Conservation (phyloP, 2,329 filamentous ascomycete genomes). For the Leptoxyphium fumago region DNA sequence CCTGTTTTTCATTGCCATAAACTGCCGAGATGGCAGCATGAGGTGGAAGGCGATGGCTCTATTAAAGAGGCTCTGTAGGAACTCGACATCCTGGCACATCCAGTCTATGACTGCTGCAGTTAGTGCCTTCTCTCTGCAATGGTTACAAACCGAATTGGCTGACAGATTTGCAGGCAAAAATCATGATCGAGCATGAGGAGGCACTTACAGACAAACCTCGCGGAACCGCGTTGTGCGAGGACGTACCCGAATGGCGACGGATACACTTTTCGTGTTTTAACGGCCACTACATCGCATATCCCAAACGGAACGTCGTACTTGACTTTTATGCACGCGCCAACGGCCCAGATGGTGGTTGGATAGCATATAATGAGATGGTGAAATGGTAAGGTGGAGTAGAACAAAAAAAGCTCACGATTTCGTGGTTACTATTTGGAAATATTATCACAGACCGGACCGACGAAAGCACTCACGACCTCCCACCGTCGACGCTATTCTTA, state of each 20-base stretch:
- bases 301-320: conserved; percentile 8
- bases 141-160: too few relatives aligned
- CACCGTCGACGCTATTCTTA: neutral
- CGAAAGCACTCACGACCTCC: too few relatives aligned
- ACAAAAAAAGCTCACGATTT: too few relatives aligned
- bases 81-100: conserved; percentile 15
- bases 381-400: conserved; percentile 8
- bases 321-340: conserved; percentile 13
- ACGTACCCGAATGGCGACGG: conserved; percentile 18
- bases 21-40: conserved; percentile 15
- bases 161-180: conserved; percentile 5
- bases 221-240: conserved; percentile 7
- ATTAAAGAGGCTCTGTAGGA: conserved; percentile 11
- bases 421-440: too few relatives aligned
- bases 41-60: conserved; percentile 13
- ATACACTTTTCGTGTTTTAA: conserved; percentile 13
- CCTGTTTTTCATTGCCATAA: conserved; percentile 14
- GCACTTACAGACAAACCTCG: conserved; percentile 4
- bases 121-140: too few relatives aligned
- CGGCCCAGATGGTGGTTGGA: conserved; percentile 17
- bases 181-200: conserved; percentile 14
- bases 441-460: too few relatives aligned
- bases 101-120: conserved; percentile 9
- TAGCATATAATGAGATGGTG: conserved; percentile 9
- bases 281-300: conserved; percentile 7